Evolutionary conservation across 768 basidiomycete species (phyloP).

Genomic region (Tremella mesenterica): DNA sequence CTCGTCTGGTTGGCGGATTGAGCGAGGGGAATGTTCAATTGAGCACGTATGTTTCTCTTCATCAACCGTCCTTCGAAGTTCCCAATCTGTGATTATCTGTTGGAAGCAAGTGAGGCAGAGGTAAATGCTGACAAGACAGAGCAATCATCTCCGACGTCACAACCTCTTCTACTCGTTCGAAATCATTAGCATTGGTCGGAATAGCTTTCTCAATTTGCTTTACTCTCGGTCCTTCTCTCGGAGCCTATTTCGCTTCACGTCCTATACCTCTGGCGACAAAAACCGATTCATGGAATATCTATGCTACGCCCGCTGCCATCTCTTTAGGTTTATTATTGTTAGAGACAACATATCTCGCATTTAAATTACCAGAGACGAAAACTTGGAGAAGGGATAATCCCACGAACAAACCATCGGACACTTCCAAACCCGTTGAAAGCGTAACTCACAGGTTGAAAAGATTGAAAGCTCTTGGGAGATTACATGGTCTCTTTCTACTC

Average conservation of each 20-base stretch:
- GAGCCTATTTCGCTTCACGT: slow-evolving; percentile 88
- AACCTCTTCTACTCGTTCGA: slow-evolving; percentile 66
- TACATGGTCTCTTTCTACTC: slow-evolving; percentile 79
- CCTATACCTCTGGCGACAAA: slow-evolving; percentile 53
- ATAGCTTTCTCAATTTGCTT: slow-evolving; percentile 96
- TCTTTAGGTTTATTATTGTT: slow-evolving; percentile 65
- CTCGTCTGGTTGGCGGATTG: slow-evolving; percentile 81
- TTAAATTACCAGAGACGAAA: slow-evolving; percentile 78
- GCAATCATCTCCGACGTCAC: slow-evolving; percentile 91
- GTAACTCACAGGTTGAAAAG: slow-evolving; percentile 49
- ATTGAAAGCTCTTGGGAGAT: slow-evolving; percentile 55
- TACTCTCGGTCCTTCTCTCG: slow-evolving; percentile 63
- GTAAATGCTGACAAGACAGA: too few species aligned
- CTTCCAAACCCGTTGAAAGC: background rate
- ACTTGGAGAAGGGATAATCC: slow-evolving; percentile 47
- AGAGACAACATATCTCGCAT: slow-evolving; percentile 70
- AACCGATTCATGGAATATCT: slow-evolving; percentile 55
- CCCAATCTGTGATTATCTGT: background rate
- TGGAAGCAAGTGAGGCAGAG: too few species aligned
- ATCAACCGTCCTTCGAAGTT: background rate
- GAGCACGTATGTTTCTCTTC: slow-evolving; percentile 61
- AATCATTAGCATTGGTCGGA: slow-evolving; percentile 81
- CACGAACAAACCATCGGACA: background rate
- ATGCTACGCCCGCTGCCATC: slow-evolving; percentile 78
- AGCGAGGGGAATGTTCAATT: slow-evolving; percentile 97